Evolutionary conservation across 805 yeast genomes (phyloP).

Genomic region (Candida taoyuanica): DNA sequence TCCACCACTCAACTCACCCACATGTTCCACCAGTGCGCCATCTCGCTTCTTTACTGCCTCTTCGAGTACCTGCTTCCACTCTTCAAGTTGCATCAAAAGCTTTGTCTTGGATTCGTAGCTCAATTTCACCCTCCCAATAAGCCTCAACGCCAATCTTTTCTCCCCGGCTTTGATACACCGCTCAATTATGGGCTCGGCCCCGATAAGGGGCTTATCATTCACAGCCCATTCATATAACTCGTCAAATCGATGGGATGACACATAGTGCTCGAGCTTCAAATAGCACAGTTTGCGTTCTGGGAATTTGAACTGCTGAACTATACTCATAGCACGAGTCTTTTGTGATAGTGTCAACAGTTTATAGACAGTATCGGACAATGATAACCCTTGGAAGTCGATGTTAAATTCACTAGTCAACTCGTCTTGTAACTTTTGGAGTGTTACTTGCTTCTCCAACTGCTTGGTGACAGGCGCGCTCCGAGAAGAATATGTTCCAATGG

Average conservation of each 20-base stretch:
- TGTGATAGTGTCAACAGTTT: slow-evolving; percentile 46
- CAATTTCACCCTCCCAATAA: slow-evolving; percentile 15
- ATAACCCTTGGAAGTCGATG: slow-evolving; percentile 35
- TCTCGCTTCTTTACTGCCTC: slow-evolving; percentile 22
- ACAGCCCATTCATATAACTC: slow-evolving; percentile 50
- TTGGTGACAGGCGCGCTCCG: slow-evolving; percentile 33
- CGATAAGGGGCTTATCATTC: slow-evolving; percentile 60
- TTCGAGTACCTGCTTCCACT: slow-evolving; percentile 19
- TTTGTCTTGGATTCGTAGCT: slow-evolving; percentile 15
- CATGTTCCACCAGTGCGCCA: slow-evolving; percentile 8
- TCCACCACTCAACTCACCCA: slow-evolving; percentile 8
- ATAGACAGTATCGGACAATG: slow-evolving; percentile 46
- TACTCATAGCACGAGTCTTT: slow-evolving; percentile 39
- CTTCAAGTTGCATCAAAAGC: slow-evolving; percentile 18
- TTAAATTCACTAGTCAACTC: slow-evolving; percentile 39
- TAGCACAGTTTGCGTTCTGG: slow-evolving; percentile 54
- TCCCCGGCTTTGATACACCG: slow-evolving; percentile 17
- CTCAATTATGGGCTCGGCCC: slow-evolving; percentile 52
- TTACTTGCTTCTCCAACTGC: slow-evolving; percentile 40
- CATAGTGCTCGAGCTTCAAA: slow-evolving; percentile 44
- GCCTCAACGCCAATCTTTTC: slow-evolving; percentile 15
- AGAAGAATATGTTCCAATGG: slow-evolving; percentile 26
- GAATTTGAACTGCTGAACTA: slow-evolving; percentile 51
- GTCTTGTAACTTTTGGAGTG: slow-evolving; percentile 40
- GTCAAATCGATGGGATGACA: slow-evolving; percentile 46